Base-by-base conservation (phyloP, 345 rosid genomes). In the Gossypium raimondii region DNA sequence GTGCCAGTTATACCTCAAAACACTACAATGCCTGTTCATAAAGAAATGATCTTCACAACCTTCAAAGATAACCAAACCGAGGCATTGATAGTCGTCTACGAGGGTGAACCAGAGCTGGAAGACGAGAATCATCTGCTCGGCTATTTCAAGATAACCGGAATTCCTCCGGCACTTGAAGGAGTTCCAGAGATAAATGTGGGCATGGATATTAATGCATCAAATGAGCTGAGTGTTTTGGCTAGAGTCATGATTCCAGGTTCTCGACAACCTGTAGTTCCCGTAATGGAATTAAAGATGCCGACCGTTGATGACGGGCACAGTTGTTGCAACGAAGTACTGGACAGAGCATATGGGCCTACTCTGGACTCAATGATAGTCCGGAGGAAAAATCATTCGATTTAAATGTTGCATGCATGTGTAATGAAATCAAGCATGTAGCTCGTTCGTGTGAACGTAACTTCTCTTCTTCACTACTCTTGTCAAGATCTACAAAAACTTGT, bases 271-370 rank as follows among this genome's bases (percentile, higher is more conserved):
- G 86, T 77, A 24, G 81, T 81, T 77, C 93, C 97, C 8, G 80
- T 89, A 18, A 83, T 89, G 83, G 97, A 92, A 60, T 92, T 92
- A 62, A 85, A 95, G 84, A 83, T 92, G 98, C 97, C 98, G 0
- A 91, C 90, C 1, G 90, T 92, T 53, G 97, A 92, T 64, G 94
- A 88, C 64, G 97, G 97, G 51, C 97, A 92, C 72, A 93, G 92
- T 48, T 92, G 93, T 97, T 90, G 93, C 51, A 88, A 87, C 2
- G 85, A 84, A 70, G 97, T 92, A 62, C 83, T 94, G 51, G 66
- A 78, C 77, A 84, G 69, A 72, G 75, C 85, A 41, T 87, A 88
- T 34, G 93, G 97, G 24, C 79, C 93, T 29, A 48, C 81, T 64
- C 80, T 94, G 3, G 93, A 85, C 82, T 65, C 92, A 24, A 84